Base-by-base conservation (phyloP, 805 yeast genomes). In the Tetrapisispora nanseiensis region DNA sequence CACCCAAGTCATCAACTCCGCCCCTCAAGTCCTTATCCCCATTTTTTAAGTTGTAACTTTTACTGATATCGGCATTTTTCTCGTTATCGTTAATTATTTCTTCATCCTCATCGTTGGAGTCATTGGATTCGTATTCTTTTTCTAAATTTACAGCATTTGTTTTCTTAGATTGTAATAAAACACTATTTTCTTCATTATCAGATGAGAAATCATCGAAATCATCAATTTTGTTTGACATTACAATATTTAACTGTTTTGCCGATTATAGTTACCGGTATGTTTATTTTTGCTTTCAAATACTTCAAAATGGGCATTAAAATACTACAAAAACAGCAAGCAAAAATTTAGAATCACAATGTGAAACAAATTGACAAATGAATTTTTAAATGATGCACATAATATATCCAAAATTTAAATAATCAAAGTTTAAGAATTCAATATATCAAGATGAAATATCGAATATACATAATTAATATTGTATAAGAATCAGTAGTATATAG, bases 201-300 rank as follows among this genome's bases (percentile, higher is more conserved):
- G 62, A 55, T 4, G 58, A 51, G 38, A 53, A 59, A 44, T 57
- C 65, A 16, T 53, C 55, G 33, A 50, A 47, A 39, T 57, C 65
- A 15, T 49, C 49, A 13, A 28, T 12, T 27, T 22, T 10, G 18
- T 6, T 23, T 12, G 26, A 3, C 43, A 40, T 40, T 19, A 27
- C 23, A 9, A 7, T 21, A 16, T 2, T 2, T 4, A 16, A 11
- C 13, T 15, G 3, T 13, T 23, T 7, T 32, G 4, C 15, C 4
- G 22, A 9, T 33, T 4, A n/a, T n/a, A 4, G 19, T 11, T 13
- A 12, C 13, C 13, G 10, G 7, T 20, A 3, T 4, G 23, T 11
- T 20, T 6, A 29, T 15, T 29, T 15, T 4, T 29, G 19, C n/a
- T 15, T n/a, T 15, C 9, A 29, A n/a, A 29, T 28, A 29, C 18